Evolutionary conservation across 352 stramenopile genomes (phyloP).

Genomic region (Pythium folliculosum): DNA sequence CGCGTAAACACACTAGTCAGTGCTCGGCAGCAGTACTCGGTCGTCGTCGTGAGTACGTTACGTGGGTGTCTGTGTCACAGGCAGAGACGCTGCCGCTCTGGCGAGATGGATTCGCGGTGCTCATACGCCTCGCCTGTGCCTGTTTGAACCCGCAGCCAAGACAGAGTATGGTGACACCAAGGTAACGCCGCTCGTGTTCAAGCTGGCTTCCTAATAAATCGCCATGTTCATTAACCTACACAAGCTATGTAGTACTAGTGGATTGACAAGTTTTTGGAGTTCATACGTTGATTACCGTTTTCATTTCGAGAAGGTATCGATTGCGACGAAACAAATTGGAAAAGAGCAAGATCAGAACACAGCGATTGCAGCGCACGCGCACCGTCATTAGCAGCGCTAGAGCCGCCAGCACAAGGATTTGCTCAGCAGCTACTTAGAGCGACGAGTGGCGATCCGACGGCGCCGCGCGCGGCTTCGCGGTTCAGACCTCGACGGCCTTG

Average conservation of each 20-base stretch:
- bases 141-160: conserved; percentile 18
- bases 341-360: neutral
- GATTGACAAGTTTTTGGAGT: no score
- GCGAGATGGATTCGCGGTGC: neutral
- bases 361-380: neutral
- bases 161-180: conserved; percentile 37
- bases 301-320: conserved; percentile 6
- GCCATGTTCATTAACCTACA: neutral
- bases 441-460: conserved; percentile 17
- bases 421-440: conserved; percentile 12
- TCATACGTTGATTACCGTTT: conserved; percentile 15
- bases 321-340: neutral
- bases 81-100: neutral
- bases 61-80: no score
- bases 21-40: conserved; percentile 47
- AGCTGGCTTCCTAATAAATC: conserved; percentile 25
- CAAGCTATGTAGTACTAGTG: no score
- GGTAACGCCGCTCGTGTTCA: conserved; percentile 42
- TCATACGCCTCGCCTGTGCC: neutral
- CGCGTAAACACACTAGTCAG: conserved; percentile 48
- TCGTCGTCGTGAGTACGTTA: conserved; percentile 66
- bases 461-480: conserved; percentile 16
- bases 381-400: neutral
- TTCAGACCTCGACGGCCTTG: conserved; percentile 89
- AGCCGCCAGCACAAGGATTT: neutral